Evolutionary conservation across 139 green algal species (phyloP).

Genomic region (Chlamydomonas eustigma): DNA sequence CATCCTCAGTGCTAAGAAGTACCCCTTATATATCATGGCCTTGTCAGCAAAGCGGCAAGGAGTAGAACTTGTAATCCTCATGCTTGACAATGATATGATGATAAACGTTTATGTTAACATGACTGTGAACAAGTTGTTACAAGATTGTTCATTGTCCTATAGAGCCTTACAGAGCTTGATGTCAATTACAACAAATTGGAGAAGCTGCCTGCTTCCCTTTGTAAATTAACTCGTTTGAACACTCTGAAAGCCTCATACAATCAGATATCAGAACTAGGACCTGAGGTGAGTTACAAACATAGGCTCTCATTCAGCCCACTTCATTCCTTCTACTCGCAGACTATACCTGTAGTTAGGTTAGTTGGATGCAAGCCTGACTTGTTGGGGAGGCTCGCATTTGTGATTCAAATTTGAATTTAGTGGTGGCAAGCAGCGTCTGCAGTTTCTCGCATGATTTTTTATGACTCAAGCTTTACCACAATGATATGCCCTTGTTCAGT

Average conservation of each 20-base stretch:
- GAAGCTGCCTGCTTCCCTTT: neutral
- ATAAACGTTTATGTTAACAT: neutral
- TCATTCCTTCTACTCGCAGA: too few relatives aligned
- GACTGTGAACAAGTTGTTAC: neutral
- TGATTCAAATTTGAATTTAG: neutral
- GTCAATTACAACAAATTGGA: slow-evolving; percentile 1
- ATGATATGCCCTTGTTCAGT: neutral
- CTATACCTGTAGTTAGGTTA: neutral
- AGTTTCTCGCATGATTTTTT: neutral
- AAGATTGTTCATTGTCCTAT: neutral
- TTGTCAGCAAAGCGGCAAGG: neutral
- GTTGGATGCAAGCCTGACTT: neutral
- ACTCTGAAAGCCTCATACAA: slow-evolving; percentile 7
- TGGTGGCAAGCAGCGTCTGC: neutral
- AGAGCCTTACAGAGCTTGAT: neutral
- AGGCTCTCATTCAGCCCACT: too few relatives aligned
- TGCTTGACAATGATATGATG: neutral
- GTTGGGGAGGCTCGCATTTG: neutral
- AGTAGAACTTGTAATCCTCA: neutral
- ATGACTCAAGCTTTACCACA: neutral
- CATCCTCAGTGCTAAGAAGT: too few relatives aligned
- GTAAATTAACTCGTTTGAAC: neutral
- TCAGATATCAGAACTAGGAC: neutral
- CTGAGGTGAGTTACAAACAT: neutral
- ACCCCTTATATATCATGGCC: too few relatives aligned